phyloP scores from a whole-genome alignment of 768 basidiomycete genomes.

The Tulasnella sp. region DNA sequence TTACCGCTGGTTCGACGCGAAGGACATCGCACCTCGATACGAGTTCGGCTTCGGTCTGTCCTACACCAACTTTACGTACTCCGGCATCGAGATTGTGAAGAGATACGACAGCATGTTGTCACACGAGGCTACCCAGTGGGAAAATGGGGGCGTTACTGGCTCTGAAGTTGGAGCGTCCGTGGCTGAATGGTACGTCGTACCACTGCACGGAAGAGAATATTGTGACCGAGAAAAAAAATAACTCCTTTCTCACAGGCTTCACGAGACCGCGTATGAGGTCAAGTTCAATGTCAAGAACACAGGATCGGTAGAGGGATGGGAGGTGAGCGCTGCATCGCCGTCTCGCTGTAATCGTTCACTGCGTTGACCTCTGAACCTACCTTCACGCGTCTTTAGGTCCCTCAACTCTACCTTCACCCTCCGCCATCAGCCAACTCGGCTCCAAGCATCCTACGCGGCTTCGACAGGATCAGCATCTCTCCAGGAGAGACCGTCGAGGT shows the following conservation, averaged over 20 bases:
- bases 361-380: not conserved
- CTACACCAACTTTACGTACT: slow-evolving; percentile 40
- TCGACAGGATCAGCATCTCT: slow-evolving; percentile 28
- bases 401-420: slow-evolving; percentile 32
- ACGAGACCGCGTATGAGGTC: slow-evolving; percentile 12
- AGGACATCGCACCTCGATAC: slow-evolving; percentile 38
- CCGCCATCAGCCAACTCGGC: slow-evolving; percentile 28
- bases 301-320: slow-evolving; percentile 30
- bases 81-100: slow-evolving; percentile 31
- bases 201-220: not conserved
- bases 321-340: slow-evolving; percentile 22
- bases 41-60: slow-evolving; percentile 41
- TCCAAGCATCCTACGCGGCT: slow-evolving; percentile 32
- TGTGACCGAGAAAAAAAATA: not conserved
- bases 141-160: not conserved
- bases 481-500: slow-evolving; percentile 27
- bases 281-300: slow-evolving; percentile 30
- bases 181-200: slow-evolving; percentile 17
- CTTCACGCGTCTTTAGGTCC: slow-evolving; percentile 18
- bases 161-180: slow-evolving; percentile 19
- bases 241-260: slow-evolving; percentile 25
- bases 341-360: not conserved
- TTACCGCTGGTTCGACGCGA: slow-evolving; percentile 31
- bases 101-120: not conserved
- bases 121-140: not conserved